A percentile compares a stretch with the other conserved stretches of the same genome.
Evolutionary conservation across 2,329 filamentous ascomycete genomes (phyloP).

Genomic region (Decorospora gaudefroyi): DNA sequence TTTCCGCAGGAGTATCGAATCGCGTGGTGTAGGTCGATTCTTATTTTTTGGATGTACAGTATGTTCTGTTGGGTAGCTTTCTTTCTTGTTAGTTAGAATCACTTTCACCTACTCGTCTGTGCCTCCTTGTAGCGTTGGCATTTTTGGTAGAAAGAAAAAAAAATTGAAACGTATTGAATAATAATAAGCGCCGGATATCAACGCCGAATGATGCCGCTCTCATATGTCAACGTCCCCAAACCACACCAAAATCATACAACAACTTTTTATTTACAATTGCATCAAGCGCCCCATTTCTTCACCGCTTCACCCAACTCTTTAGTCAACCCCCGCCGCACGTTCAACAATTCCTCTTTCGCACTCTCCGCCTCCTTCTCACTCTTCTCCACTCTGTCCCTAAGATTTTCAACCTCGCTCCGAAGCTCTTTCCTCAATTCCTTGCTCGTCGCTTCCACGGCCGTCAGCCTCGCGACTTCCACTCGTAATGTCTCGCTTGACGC

Average conservation of each 20-base stretch:
- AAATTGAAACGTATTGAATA: too few relatives aligned
- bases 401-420: slow-evolving; percentile 3
- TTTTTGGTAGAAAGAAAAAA: too few relatives aligned
- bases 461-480: slow-evolving; percentile 3
- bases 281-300: slow-evolving; percentile 13
- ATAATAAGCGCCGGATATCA: too few relatives aligned
- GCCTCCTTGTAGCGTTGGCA: too few relatives aligned
- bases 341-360: slow-evolving; percentile 11
- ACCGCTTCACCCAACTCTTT: slow-evolving; percentile 16
- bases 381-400: slow-evolving; percentile 11
- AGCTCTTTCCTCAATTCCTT: slow-evolving; percentile 10
- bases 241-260: neutral
- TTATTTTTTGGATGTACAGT: too few relatives aligned
- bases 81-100: too few relatives aligned
- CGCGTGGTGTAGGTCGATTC: too few relatives aligned
- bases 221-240: too few relatives aligned
- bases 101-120: too few relatives aligned
- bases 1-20: neutral
- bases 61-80: too few relatives aligned
- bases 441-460: slow-evolving; percentile 2
- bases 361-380: slow-evolving; percentile 15
- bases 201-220: too few relatives aligned
- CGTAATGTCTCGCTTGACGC: slow-evolving; percentile 7
- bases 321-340: slow-evolving; percentile 7
- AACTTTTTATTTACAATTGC: neutral